These are phyloP conservation scores for Debaryomycetaceae sp. DNA, from an alignment of 1,139 yeast species.

Conservation along the genomic window DNA sequence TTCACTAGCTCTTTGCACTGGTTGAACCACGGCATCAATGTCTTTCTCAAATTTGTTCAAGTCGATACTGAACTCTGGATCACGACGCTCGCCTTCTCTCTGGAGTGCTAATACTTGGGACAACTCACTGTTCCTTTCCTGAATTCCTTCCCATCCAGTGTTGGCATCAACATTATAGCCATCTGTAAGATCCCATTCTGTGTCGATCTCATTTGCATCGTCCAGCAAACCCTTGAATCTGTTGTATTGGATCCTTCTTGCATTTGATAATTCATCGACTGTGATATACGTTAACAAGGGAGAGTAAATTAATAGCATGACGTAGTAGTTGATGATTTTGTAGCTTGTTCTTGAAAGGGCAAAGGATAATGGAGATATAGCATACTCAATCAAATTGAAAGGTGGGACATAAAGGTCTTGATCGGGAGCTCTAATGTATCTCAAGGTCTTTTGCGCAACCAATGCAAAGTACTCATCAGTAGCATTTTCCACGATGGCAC, in stretches of 20 bases:
- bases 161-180: slow-evolving; percentile 53
- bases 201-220: slow-evolving; percentile 76
- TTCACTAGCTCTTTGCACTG: slow-evolving; percentile 51
- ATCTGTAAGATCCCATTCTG: slow-evolving; percentile 81
- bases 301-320: slow-evolving; percentile 64
- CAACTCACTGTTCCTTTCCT: slow-evolving; percentile 35
- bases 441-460: slow-evolving; percentile 77
- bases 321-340: slow-evolving; percentile 39
- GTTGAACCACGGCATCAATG: slow-evolving; percentile 51
- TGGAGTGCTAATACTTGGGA: slow-evolving; percentile 46
- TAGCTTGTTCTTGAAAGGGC: slow-evolving; percentile 23
- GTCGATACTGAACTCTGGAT: slow-evolving; percentile 62
- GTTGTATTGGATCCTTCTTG: slow-evolving; percentile 70
- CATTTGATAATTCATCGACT: slow-evolving; percentile 58
- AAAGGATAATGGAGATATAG: slow-evolving; percentile 36
- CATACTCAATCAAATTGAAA: slow-evolving; percentile 65
- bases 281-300: slow-evolving; percentile 66
- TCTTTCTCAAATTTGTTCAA: slow-evolving; percentile 45
- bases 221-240: slow-evolving; percentile 63
- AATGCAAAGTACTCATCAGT: slow-evolving; percentile 81
- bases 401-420: slow-evolving; percentile 85
- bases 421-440: slow-evolving; percentile 87
- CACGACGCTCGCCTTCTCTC: slow-evolving; percentile 62
- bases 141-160: slow-evolving; percentile 38
- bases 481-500: slow-evolving; percentile 77